Base-by-base conservation (phyloP, 768 basidiomycete genomes). In the Lactarius hatsudake region DNA sequence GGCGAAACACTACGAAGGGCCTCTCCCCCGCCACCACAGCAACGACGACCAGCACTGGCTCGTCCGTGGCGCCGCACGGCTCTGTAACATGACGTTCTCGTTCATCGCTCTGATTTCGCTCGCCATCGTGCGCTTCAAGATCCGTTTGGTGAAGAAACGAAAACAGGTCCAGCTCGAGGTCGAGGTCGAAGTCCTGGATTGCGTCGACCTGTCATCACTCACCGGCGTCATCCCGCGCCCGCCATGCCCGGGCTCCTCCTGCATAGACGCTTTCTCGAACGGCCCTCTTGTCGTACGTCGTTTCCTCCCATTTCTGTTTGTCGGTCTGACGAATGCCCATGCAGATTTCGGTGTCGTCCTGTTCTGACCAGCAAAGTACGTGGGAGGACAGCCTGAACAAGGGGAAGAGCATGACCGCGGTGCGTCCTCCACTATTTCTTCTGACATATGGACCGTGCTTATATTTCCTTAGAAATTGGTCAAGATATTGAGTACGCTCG, bases 381-480 rank as follows among this genome's bases (percentile, higher is more conserved):
- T 70, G 59, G 63, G 69, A 70, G 36, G 63, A 68, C 42, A 57
- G 51, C 7, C 42, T 38, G 36, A 48, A 30, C 13, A 57, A 48
- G 23, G 69, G 66, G 5, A 59, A 36, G 28, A 63, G 63, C 3
- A 68, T 70, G 69, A 70, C 69, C 10, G 5, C 38, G 6, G 69
- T 70, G 34, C 32, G 69, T 59, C 2, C 23, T 48, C 43, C 30
- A 20, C 26, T 8, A 32, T 34, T 26, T 61, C n/a, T 32, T 28
- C 20, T 26, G 56, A 17, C 13, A 13, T 30, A 36, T 36, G 1
- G 15, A 56, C 5, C 15, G 1, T 28, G 18, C 17, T 63, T 8
- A 62, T 18, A 12, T 17, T n/a, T 38, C 18, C 9, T 13, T 28
- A 63, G 66, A 53, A 63, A 59, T 38, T 67, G 30, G 59, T 59